Conservation (phyloP, 1,139 yeast species). For the Taphrina flavorubra region DNA sequence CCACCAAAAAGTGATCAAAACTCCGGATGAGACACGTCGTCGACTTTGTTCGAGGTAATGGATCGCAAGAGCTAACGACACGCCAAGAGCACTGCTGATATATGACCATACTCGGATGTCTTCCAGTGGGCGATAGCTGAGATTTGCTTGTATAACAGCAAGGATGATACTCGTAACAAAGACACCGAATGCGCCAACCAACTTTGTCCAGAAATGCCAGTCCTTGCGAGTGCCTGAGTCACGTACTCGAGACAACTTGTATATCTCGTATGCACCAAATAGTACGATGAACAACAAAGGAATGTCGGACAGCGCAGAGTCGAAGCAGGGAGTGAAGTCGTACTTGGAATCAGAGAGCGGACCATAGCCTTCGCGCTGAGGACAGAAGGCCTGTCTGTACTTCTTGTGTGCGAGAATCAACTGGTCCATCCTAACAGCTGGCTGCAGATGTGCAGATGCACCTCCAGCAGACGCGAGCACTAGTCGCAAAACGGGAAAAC, state of each 20-base stretch:
- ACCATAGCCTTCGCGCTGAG: conserved; percentile 72
- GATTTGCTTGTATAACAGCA: conserved; percentile 44
- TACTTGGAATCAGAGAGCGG: conserved; percentile 64
- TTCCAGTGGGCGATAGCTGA: conserved; percentile 48
- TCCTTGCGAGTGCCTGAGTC: conserved; percentile 46
- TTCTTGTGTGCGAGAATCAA: conserved; percentile 21
- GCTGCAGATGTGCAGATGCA: not conserved
- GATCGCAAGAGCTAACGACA: conserved; percentile 61
- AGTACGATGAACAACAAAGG: conserved; percentile 62
- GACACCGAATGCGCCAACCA: conserved; percentile 34
- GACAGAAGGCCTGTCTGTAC: conserved; percentile 51
- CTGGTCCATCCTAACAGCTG: conserved; percentile 24
- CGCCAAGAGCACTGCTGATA: conserved; percentile 54
- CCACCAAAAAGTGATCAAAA: conserved; percentile 78
- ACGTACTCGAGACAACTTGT: conserved; percentile 48
- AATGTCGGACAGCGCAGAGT: conserved; percentile 66
- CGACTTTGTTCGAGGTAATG: conserved; percentile 78
- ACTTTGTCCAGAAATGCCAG: conserved; percentile 47
- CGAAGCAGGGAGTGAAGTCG: conserved; percentile 82
- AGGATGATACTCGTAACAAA: conserved; percentile 35
- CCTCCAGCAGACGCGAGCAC: not conserved
- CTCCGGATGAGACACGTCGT: conserved; percentile 68
- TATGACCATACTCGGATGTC: conserved; percentile 59
- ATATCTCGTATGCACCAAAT: conserved; percentile 60
- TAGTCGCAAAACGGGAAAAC: not conserved